Evolutionary conservation across 768 basidiomycete species (phyloP), one percentile per base, ranked within the genome.

Genomic region (Amanita phalloides): DNA sequence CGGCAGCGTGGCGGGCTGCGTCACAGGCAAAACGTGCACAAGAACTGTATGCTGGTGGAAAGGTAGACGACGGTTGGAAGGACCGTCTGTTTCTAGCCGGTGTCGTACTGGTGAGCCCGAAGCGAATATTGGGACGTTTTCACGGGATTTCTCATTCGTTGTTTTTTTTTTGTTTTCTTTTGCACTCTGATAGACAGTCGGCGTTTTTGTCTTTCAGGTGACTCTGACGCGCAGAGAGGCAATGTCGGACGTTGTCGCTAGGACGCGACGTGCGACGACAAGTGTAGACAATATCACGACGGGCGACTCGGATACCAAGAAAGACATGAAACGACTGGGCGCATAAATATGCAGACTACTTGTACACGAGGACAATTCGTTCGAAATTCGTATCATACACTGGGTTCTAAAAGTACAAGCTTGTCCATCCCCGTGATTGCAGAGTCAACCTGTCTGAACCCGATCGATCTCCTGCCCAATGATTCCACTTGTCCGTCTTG

Each of bases 21-120:
- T 47, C 53, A n/a, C 45, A 61, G 53, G 39, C 49, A 49, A 52
- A 41, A 49, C 55, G 48, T 47, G 49, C 48, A 54, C 53, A 41
- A 59, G 49, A 30, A 51, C 44, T 33, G 25, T 53, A 41, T 32
- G 62, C 66, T 53, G 54, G 69, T 56, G 67, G 64, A 47, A 68
- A 64, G 49, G 60, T 68, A 30, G 70, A 76, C 49, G 76, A 79
- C 44, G 67, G 73, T 25, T 71, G 72, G 73, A 76, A 75, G 58
- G 81, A 82, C 57, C 63, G 69, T 54, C 49, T 78, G 4, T 68
- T 82, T 20, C 58, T 82, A 35, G 53, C 64, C 1, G 68, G 74
- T 10, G 78, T 76, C 6, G 59, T 76, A 14, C 43, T 75, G 54
- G 79, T 81, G 56, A 56, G 74, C 23, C 63, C 20, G 43, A 17